Base-by-base conservation (phyloP, 352 stramenopile species). In the Globisporangium perplexum region DNA sequence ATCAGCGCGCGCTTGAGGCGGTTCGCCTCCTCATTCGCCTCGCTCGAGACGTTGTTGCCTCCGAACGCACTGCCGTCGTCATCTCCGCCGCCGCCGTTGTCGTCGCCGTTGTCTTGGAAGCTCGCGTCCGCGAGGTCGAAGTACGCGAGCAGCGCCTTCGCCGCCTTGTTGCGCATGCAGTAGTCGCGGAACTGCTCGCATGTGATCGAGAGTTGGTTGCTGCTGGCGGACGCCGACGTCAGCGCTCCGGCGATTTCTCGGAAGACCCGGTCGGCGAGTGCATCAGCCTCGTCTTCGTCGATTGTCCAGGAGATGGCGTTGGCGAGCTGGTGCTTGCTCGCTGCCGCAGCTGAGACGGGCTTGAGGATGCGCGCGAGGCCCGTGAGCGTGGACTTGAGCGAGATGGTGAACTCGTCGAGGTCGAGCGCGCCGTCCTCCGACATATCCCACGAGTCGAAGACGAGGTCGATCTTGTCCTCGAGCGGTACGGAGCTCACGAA, bases 361-460 rank as follows among this genome's bases (percentile, higher is more conserved):
- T 68, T 68, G n/a, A 94, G 47, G 28, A 92, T 81, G 48, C 91
- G 89, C 10, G 62, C 49, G 24, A 94, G 63, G 8, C 83, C 83
- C 10, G 71, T 62, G 31, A 94, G 59, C 17, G 83, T 92, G 41
- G 83, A 94, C 65, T 94, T 94, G 33, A 94, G 67, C 20, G 83
- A 92, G 53, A 94, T 91, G n/a, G 77, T 90, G 53, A 91, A 83
- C 57, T 94, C 82, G 33, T 91, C 83, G 33, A 94, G 56, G 50
- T 92, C 77, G 53, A 94, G 57, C 48, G 69, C 73, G 31, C 75
- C 78, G 31, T 92, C 82, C 51, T 91, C 79, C 0, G 82, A 94
- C 79, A 94, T 90, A 58, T 93, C 84, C 81, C 80, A 93, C 47
- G 82, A 90, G 55, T 94, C 84, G 58, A 91, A 93, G 7, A 94